A percentile compares a stretch with the other conserved stretches of the same genome.
Evolutionary conservation across 331 rosid species (phyloP).

Genomic region (Pyracantha coccinea): DNA sequence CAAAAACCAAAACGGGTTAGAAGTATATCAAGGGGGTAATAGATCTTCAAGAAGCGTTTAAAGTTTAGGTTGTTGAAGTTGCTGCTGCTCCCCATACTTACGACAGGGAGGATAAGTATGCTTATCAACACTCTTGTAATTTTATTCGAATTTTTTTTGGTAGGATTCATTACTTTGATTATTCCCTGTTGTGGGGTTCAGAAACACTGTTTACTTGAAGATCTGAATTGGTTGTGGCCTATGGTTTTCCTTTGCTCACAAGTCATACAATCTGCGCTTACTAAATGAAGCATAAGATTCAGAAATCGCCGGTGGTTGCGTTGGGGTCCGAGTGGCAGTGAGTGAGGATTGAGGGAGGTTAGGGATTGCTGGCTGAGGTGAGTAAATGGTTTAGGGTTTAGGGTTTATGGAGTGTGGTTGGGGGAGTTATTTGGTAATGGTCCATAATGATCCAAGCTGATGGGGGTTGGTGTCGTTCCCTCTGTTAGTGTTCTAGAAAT

Average conservation of each 20-base stretch:
- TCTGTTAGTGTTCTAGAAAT: not conserved
- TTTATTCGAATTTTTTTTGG: not conserved
- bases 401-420: no score
- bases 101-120: not conserved
- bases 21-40: not conserved
- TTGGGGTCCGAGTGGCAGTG: no score
- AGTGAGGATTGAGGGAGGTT: no score
- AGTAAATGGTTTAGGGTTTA: no score
- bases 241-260: not conserved
- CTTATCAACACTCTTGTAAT: not conserved
- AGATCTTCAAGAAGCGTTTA: not conserved
- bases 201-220: not conserved
- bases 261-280: not conserved
- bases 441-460: no score
- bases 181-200: slow-evolving; percentile 10
- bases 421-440: no score
- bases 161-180: slow-evolving; percentile 1
- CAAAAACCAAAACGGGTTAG: slow-evolving; percentile 58
- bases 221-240: not conserved
- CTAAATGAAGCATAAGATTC: not conserved
- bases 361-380: no score
- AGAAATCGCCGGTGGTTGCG: no score
- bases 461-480: not conserved
- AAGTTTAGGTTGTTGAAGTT: slow-evolving; percentile 6
- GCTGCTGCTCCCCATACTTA: slow-evolving; percentile 3